Percentiles rank a stretch among this genome's conserved stretches.
Conservation (phyloP, 1,284 basidiomycete species). For the Papiliotrema flavescens region DNA sequence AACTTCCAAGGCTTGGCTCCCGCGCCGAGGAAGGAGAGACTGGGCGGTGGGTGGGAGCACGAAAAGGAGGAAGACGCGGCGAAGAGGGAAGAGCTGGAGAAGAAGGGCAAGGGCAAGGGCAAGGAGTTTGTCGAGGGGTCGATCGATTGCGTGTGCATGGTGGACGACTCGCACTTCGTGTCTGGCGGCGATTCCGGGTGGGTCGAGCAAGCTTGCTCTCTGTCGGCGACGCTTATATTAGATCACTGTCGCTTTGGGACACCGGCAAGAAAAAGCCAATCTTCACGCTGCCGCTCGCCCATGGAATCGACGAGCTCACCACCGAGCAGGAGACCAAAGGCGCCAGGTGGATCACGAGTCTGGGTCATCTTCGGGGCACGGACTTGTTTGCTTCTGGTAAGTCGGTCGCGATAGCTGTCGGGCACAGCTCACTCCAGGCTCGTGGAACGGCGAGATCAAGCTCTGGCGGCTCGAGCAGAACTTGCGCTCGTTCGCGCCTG, state of each 20-base stretch:
- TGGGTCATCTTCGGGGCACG: constrained; percentile 78
- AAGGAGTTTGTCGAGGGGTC: constrained; percentile 77
- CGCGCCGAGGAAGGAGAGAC: constrained; percentile 49
- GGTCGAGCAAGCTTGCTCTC: constrained; percentile 32
- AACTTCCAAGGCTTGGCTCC: constrained; percentile 65
- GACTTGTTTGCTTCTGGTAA: constrained; percentile 86
- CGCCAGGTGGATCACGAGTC: constrained; percentile 85
- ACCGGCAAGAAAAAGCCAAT: constrained; percentile 95
- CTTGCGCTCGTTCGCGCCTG: constrained; percentile 67
- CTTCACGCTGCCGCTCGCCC: constrained; percentile 76
- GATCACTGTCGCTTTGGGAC: constrained; percentile 86
- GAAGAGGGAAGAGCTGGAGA: constrained; percentile 47
- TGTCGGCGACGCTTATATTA: constrained; percentile 37
- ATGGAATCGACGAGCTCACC: constrained; percentile 64
- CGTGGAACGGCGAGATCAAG: constrained; percentile 83
- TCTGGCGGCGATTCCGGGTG: constrained; percentile 95
- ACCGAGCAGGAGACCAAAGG: constrained; percentile 53
- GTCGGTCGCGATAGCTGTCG: constrained; percentile 17
- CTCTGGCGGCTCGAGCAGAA: constrained; percentile 82
- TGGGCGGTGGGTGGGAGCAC: constrained; percentile 26
- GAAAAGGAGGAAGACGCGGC: constrained; percentile 18
- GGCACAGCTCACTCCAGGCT: constrained; percentile 57
- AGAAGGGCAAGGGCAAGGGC: constrained; percentile 51
- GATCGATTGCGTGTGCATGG: constrained; percentile 86
- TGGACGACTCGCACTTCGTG: constrained; percentile 88